These are phyloP conservation scores for Podospora appendiculata DNA, from an alignment of 495 filamentous ascomycete genomes.

Conservation along the genomic window DNA sequence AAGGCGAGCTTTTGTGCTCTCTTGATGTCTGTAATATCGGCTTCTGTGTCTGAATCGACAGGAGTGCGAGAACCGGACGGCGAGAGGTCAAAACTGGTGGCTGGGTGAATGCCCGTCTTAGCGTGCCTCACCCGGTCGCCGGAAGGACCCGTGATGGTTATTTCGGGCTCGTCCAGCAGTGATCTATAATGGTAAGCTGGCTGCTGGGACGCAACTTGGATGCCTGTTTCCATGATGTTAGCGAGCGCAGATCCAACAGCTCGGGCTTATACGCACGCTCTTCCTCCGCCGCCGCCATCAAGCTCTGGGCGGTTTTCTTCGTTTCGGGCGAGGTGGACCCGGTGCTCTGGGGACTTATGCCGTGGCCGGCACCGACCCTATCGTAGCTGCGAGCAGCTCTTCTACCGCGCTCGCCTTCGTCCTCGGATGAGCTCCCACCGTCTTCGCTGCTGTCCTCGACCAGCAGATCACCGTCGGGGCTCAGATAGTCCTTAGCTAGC, in stretches of 20 bases:
- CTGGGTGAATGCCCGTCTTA: constrained; percentile 68
- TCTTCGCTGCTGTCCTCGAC: constrained; percentile 47
- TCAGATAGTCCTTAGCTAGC: constrained; percentile 64
- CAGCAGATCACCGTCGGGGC: constrained; percentile 52
- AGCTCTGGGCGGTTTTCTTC: constrained; percentile 40
- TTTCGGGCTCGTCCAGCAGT: constrained; percentile 54
- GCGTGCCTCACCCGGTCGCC: constrained; percentile 46
- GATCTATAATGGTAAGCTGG: constrained; percentile 35
- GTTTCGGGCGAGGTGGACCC: constrained; percentile 15
- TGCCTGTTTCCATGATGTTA: constrained; percentile 25
- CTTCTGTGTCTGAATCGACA: constrained; percentile 78
- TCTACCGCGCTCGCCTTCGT: constrained; percentile 43
- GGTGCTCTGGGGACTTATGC: constrained; percentile 21
- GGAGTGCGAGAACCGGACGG: constrained; percentile 68
- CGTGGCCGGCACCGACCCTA: constrained; percentile 3
- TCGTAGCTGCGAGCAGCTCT: constrained; percentile 33
- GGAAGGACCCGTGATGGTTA: constrained; percentile 55
- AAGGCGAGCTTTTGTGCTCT: constrained; percentile 79
- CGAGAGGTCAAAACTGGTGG: constrained; percentile 65
- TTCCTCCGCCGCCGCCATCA: constrained; percentile 66
- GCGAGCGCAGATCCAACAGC: not conserved
- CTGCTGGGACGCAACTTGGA: constrained; percentile 32
- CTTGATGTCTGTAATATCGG: constrained; percentile 73
- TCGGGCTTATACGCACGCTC: constrained; percentile 53
- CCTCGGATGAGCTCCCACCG: constrained; percentile 42